Base-by-base conservation (phyloP, 2,329 filamentous ascomycete species). In the Fusarium gaditjirri region DNA sequence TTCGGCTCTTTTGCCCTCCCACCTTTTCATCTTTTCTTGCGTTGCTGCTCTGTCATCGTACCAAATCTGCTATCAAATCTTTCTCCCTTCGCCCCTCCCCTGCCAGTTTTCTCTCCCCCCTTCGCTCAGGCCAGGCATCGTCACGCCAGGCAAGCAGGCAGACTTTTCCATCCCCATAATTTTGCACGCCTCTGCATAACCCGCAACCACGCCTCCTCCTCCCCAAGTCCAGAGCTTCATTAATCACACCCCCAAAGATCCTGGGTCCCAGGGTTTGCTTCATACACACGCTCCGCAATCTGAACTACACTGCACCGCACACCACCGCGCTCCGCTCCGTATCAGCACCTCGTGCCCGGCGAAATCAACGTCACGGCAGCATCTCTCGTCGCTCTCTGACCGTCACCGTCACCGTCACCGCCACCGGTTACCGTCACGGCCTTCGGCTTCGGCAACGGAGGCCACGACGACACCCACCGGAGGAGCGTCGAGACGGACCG, bases 211-310 rank as follows among this genome's bases (percentile, higher is more conserved):
- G 78, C 81, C 81, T 81, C 81, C 71, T 68, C 72, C 81, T 70
- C 64, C 71, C 73, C 55, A 73, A 68, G 76, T 77, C 74, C 77
- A 80, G 76, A 75, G 61, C 73, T 70, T 73, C 72, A 81, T 82
- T 82, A 82, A 81, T 81, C 81, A 82, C 81, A 82, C 81, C 79
- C 81, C 81, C 81, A 77, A 75, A 77, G 74, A 77, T 77, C 75
- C 75, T 74, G 71, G 75, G 70, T 67, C 73, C 62, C 75, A 76
- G 75, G 75, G 75, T 75, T 75, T 76, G 75, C 74, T 76, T 77
- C 67, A 70, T 76, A 72, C 68, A 71, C 68, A 75, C 73, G 73
- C 71, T 74, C 72, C 67, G 74, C 74, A 76, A 72, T 75, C 74
- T 74, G 72, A 74, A 76, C 64, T 67, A 65, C 66, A 74, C 66